phyloP scores from a whole-genome alignment of 129 eudicot species.

The Centrapalus pauciflorus region DNA sequence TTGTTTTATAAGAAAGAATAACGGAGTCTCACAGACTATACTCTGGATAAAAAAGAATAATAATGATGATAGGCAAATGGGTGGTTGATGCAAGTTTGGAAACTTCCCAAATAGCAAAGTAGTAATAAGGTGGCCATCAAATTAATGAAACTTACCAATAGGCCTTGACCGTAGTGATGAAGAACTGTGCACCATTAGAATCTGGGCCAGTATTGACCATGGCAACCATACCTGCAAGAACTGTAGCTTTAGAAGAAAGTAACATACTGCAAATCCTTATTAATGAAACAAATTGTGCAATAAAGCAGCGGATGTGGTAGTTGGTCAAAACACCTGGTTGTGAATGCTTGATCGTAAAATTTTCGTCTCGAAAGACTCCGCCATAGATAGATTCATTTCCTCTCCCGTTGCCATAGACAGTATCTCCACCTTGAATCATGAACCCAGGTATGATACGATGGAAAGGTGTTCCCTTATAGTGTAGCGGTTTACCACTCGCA shows the following conservation, averaged over 20 bases:
- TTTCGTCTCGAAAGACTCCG: constrained; percentile 74
- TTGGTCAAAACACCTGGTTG: constrained; percentile 60
- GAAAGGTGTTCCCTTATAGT: constrained; percentile 78
- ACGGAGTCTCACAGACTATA: no score
- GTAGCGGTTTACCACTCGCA: constrained; percentile 60
- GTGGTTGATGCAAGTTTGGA: no score
- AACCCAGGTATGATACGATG: constrained; percentile 96
- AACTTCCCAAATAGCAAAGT: not conserved
- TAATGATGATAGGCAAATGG: no score
- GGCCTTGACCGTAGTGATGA: constrained; percentile 87
- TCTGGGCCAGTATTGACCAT: constrained; percentile 96
- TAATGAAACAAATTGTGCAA: not conserved
- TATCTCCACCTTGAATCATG: constrained; percentile 99
- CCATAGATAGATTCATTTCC: constrained; percentile 85
- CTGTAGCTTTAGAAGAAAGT: not conserved
- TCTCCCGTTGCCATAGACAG: constrained; percentile 58
- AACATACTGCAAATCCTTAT: not conserved
- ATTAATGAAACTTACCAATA: constrained; percentile 56
- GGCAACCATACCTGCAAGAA: constrained; percentile 66
- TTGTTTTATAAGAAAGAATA: no score
- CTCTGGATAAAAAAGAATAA: no score
- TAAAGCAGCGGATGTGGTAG: not conserved
- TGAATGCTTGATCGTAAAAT: constrained; percentile 74
- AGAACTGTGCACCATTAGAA: constrained; percentile 92
- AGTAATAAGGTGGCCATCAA: not conserved